Evolutionary conservation across 805 yeast species (phyloP).

Genomic region (Yamadazyma insecticola): DNA sequence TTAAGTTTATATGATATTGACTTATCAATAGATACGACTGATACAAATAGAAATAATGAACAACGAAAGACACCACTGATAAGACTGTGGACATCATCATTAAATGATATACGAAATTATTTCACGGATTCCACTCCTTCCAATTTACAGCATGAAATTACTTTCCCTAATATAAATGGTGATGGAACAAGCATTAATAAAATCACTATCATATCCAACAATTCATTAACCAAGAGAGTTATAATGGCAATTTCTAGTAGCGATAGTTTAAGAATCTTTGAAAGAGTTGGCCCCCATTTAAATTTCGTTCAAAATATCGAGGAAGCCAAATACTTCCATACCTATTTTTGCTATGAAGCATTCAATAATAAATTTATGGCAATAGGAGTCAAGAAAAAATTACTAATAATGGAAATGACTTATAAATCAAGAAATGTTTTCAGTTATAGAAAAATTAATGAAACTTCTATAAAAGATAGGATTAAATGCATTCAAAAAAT

Average conservation of each 20-base stretch:
- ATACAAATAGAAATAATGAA: no score
- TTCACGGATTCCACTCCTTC: conserved; percentile 9
- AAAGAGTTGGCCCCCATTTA: conserved; percentile 29
- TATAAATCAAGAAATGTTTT: conserved; percentile 27
- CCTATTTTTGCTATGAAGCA: conserved; percentile 14
- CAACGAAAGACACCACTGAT: conserved; percentile 11
- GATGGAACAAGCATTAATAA: conserved; percentile 7
- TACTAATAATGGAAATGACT: conserved; percentile 21
- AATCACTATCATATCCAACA: conserved; percentile 10
- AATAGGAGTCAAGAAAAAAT: conserved; percentile 25
- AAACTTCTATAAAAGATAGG: conserved; percentile 26
- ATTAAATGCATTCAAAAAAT: conserved; percentile 17
- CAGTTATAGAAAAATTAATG: conserved; percentile 20
- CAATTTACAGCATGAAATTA: conserved; percentile 14
- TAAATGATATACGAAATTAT: conserved; percentile 17
- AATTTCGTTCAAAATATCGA: conserved; percentile 26
- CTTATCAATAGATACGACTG: conserved; percentile 7
- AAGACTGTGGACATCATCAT: conserved; percentile 18
- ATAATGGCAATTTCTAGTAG: conserved; percentile 20
- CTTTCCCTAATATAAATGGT: conserved; percentile 15
- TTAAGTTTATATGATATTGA: conserved; percentile 20
- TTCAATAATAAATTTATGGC: conserved; percentile 19
- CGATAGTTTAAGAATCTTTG: conserved; percentile 22
- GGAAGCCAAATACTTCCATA: conserved; percentile 17
- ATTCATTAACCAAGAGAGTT: conserved; percentile 11